Evolutionary conservation across 257 asterid genomes (phyloP), one percentile per base, ranked within the genome.

Genomic region (Gentiana straminea): DNA sequence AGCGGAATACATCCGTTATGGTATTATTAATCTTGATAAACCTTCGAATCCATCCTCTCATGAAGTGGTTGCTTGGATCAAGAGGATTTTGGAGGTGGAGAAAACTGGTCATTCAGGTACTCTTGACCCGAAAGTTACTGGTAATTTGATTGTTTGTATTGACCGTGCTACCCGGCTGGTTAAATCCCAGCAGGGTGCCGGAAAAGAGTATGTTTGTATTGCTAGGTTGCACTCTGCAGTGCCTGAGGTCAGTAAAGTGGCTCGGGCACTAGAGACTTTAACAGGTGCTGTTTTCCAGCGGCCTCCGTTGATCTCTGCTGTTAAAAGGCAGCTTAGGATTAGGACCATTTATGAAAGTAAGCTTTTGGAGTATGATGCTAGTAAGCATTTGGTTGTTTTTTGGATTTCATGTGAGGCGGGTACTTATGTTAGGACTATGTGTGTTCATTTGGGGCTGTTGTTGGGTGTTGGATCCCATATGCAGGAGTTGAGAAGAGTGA

Each of bases 361-460:
- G 88, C 73, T 89, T 45, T 82, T 89, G 58, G 97, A 89, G 75
- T 89, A 78, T 56, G 97, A 89, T 52, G 81, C 67, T 4, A 84
- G 67, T 64, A 79, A 71, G 72, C 94, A 89, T 70, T 71, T 89
- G 77, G 93, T 84, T 64, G 95, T 89, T 50, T 89, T 89, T 67
- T 89, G 97, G 97, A 86, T 89, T 64, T 84, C 94, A 0, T 89
- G 97, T 54, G 97, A 89, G 82, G 97, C 97, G 13, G 97, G 97
- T 9, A 89, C 97, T 2, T 89, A 89, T 59, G 97, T 89, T 54
- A 75, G 97, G 74, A 89, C 97, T 0, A 54, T 89, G 82, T 89
- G 97, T 67, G 97, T 89, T 47, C 97, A 89, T 78, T 78, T 89
- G 77, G 97, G 97, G 35, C 71, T 89, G 60, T 65, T 89, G 58